These are phyloP conservation scores for Brasilioporus rufonigricans DNA, from an alignment of 768 basidiomycete genomes.

Conservation along the genomic window DNA sequence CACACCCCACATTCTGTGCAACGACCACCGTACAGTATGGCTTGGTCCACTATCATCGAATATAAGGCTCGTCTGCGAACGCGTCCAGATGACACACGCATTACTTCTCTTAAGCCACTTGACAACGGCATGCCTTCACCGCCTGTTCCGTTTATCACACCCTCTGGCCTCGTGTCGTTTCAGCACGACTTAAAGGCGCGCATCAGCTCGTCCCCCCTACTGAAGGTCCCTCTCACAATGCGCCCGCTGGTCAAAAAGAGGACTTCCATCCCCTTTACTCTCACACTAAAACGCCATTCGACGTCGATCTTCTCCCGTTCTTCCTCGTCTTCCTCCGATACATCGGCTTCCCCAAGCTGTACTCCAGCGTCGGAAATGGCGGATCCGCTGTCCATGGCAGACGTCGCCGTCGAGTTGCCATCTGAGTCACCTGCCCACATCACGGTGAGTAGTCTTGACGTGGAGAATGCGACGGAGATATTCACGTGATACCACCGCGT, in stretches of 20 bases:
- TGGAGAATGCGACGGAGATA: background rate
- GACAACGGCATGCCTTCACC: slow-evolving; percentile 24
- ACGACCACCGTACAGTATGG: slow-evolving; percentile 17
- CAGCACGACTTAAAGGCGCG: slow-evolving; percentile 30
- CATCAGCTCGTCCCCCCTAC: slow-evolving; percentile 24
- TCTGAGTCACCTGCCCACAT: slow-evolving; percentile 1
- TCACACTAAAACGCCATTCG: slow-evolving; percentile 26
- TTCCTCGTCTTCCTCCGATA: slow-evolving; percentile 16
- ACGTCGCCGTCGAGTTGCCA: slow-evolving; percentile 1
- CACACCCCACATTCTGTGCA: slow-evolving; percentile 18
- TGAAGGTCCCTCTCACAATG: slow-evolving; percentile 28
- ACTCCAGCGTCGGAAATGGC: slow-evolving; percentile 19
- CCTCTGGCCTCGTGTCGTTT: slow-evolving; percentile 27
- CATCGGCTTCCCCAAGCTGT: slow-evolving; percentile 9
- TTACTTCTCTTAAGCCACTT: slow-evolving; percentile 16
- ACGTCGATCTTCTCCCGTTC: slow-evolving; percentile 22
- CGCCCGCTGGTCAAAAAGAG: slow-evolving; percentile 30
- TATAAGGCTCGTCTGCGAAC: slow-evolving; percentile 20
- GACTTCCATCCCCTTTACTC: slow-evolving; percentile 20
- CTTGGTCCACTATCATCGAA: slow-evolving; percentile 9
- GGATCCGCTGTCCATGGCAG: slow-evolving; percentile 18
- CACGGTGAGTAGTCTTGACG: slow-evolving; percentile 16
- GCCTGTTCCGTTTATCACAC: slow-evolving; percentile 26
- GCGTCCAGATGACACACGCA: slow-evolving; percentile 12
- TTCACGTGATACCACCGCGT: slow-evolving; percentile 10